phyloP scores from a whole-genome alignment of 2,329 filamentous ascomycete species.

The Paecilomyces sp. region DNA sequence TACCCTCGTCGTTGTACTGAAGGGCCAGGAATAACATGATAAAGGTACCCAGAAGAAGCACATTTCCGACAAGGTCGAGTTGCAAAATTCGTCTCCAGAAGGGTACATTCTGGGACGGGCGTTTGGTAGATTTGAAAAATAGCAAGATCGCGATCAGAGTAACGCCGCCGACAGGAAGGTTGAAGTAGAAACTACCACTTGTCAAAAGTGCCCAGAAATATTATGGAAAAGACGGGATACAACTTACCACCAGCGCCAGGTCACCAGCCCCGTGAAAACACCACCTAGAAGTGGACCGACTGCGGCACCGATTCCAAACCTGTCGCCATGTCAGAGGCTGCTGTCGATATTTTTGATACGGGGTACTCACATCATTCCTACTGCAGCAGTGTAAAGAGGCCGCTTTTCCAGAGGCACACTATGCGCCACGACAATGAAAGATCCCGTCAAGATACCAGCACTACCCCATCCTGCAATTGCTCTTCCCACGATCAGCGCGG shows the following conservation, averaged over 20 bases:
- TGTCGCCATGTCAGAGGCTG: neutral
- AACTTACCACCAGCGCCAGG: conserved; percentile 16
- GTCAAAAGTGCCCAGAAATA: neutral
- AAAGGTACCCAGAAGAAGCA: neutral
- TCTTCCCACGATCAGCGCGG: conserved; percentile 24
- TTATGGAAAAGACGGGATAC: neutral
- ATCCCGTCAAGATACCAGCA: conserved; percentile 30
- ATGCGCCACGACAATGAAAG: conserved; percentile 33
- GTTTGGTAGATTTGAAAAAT: conserved; percentile 5
- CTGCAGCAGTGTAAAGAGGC: conserved; percentile 24
- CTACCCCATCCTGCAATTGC: conserved; percentile 26
- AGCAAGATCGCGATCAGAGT: conserved; percentile 8
- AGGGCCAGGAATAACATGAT: conserved; percentile 11
- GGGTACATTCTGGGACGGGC: neutral
- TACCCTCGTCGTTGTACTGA: conserved; percentile 5
- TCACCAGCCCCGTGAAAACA: conserved; percentile 21
- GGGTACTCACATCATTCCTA: conserved; percentile 12
- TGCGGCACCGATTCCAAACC: conserved; percentile 19
- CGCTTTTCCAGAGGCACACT: conserved; percentile 24
- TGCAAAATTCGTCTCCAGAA: neutral
- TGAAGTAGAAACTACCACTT: conserved; percentile 7
- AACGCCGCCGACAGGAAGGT: conserved; percentile 9
- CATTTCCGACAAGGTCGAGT: neutral
- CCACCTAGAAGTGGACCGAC: conserved; percentile 30
- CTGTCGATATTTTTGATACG: neutral